A percentile compares a stretch with the other conserved stretches of the same genome.
Evolutionary conservation across 2,329 filamentous ascomycete genomes (phyloP).

Genomic region (Stagonosporopsis cucurbitacearum): DNA sequence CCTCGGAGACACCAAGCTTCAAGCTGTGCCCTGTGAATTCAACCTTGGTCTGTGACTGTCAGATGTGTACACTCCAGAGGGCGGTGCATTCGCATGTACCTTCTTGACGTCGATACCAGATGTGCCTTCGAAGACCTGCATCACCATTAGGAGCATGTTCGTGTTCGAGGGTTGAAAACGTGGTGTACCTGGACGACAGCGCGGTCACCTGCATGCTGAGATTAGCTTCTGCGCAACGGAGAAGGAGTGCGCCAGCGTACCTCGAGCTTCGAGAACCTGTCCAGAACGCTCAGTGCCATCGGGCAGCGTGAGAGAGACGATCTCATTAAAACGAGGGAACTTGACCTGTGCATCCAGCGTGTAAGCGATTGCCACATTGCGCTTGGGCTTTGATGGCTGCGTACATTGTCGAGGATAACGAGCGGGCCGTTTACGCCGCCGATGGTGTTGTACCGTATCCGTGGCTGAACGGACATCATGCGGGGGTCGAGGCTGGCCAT

Average conservation of each 20-base stretch:
- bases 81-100: slow-evolving; percentile 53
- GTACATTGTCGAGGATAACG: slow-evolving; percentile 95
- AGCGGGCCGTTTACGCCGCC: slow-evolving; percentile 97
- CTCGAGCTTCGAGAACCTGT: slow-evolving; percentile 96
- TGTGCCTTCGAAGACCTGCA: slow-evolving; percentile 94
- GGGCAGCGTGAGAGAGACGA: slow-evolving; percentile 91
- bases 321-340: slow-evolving; percentile 97
- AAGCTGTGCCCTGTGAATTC: slow-evolving; percentile 96
- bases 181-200: slow-evolving; percentile 86
- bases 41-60: slow-evolving; percentile 77
- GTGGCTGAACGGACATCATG: slow-evolving; percentile 67
- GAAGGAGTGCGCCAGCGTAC: slow-evolving; percentile 57
- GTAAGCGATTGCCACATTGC: slow-evolving; percentile 28
- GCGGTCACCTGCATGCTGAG: slow-evolving; percentile 71
- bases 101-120: slow-evolving; percentile 98
- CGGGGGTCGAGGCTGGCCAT: slow-evolving; percentile 55
- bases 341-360: slow-evolving; percentile 72
- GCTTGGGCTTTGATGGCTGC: slow-evolving; percentile 42
- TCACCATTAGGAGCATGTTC: slow-evolving; percentile 31
- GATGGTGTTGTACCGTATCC: slow-evolving; percentile 96
- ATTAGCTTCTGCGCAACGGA: slow-evolving; percentile 24
- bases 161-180: background rate
- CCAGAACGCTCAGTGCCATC: slow-evolving; percentile 94
- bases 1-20: slow-evolving; percentile 98
- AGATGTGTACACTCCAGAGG: slow-evolving; percentile 25